phyloP scores from a whole-genome alignment of 805 yeast species.

The Scheffersomyces stipitis region DNA sequence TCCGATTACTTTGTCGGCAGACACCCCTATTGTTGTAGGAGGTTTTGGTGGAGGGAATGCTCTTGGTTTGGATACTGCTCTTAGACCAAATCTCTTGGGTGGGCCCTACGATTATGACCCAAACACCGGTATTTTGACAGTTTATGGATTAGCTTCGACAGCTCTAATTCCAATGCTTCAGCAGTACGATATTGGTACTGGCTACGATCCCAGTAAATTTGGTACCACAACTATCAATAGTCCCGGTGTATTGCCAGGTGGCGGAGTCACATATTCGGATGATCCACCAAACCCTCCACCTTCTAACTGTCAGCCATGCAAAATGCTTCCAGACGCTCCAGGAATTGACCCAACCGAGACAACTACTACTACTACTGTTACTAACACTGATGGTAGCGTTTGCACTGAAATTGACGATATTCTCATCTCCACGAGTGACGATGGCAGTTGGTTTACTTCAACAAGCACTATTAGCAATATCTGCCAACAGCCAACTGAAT shows the following conservation, averaged over 20 bases:
- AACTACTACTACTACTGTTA: background rate
- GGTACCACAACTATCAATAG: conserved; percentile 2
- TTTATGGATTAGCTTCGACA: conserved; percentile 2
- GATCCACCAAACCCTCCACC: conserved; percentile 9
- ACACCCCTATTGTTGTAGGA: conserved; percentile 19
- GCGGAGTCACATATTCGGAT: conserved; percentile 11
- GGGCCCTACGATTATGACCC: conserved; percentile 4
- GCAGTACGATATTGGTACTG: conserved; percentile 8
- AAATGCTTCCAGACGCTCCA: conserved; percentile 4
- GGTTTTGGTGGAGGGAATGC: conserved; percentile 29
- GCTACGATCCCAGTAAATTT: conserved; percentile 6
- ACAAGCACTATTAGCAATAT: conserved; percentile 1
- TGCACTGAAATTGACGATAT: conserved; percentile 1
- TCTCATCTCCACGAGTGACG: background rate
- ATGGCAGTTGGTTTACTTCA: conserved; percentile 4
- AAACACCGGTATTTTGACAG: conserved; percentile 20
- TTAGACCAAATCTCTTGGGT: background rate
- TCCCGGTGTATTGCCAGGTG: conserved; percentile 5
- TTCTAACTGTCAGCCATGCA: conserved; percentile 5
- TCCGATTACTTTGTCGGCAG: conserved; percentile 8
- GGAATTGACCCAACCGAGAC: background rate
- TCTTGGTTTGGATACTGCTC: conserved; percentile 16
- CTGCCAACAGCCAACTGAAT: no score
- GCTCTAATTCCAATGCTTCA: conserved; percentile 5
- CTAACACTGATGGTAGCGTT: conserved; percentile 2